Percentiles rank a stretch among this genome's conserved stretches.
Conservation (phyloP, 495 filamentous ascomycete species). For the Penicillium roqueforti region DNA sequence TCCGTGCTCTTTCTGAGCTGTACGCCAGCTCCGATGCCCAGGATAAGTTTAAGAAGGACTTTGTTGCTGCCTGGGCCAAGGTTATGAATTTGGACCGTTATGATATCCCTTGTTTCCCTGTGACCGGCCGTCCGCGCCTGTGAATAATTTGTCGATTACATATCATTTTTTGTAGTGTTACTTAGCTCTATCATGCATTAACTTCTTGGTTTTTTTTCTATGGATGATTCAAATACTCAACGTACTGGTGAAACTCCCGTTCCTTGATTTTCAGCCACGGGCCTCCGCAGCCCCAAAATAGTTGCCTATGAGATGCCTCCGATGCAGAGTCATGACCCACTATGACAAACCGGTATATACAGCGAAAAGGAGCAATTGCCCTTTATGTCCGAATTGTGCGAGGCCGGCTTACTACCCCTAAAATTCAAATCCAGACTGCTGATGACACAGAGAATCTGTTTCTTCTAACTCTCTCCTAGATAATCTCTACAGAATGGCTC, state of each 20-base stretch:
- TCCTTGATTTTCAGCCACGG: background rate
- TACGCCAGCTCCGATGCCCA: constrained; percentile 53
- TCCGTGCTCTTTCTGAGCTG: constrained; percentile 64
- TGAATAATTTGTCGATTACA: constrained; percentile 12
- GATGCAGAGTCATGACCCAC: background rate
- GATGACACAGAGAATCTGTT: background rate
- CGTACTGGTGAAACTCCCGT: background rate
- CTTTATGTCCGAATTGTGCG: background rate
- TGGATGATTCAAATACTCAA: background rate
- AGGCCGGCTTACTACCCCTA: background rate
- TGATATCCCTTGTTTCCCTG: constrained; percentile 39
- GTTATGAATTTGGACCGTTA: constrained; percentile 68
- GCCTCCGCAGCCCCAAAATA: background rate
- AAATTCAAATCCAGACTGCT: background rate
- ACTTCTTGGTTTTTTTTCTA: background rate
- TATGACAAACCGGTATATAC: background rate
- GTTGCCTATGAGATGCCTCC: background rate
- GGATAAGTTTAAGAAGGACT: constrained; percentile 65
- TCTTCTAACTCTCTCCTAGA: background rate
- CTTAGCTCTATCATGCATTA: background rate
- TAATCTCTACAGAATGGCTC: constrained; percentile 5
- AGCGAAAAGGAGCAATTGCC: background rate
- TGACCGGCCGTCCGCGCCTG: constrained; percentile 23
- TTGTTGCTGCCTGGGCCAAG: constrained; percentile 66
- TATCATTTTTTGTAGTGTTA: background rate